A percentile compares a stretch with the other conserved stretches of the same genome.
phyloP scores from a whole-genome alignment of 345 rosid genomes.

The Nasturtium officinale region DNA sequence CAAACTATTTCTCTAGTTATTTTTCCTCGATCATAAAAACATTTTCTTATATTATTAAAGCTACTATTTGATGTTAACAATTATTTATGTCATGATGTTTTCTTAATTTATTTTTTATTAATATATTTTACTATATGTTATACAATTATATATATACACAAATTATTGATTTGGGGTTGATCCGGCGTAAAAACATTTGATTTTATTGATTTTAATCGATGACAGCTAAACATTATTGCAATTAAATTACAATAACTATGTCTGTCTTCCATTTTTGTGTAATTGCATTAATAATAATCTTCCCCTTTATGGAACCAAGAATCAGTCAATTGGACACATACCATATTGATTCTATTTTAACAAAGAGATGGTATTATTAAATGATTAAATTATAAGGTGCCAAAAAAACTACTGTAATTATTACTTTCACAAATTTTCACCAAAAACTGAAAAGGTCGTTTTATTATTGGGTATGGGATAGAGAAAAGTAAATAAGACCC shows the following conservation, averaged over 20 bases:
- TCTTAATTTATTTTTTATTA: too few relatives aligned
- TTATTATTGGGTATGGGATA: slow-evolving; percentile 4
- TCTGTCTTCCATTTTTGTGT: slow-evolving; percentile 34
- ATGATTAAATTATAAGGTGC: slow-evolving; percentile 14
- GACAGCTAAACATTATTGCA: slow-evolving; percentile 37
- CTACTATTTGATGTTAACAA: too few relatives aligned
- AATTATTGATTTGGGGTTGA: too few relatives aligned
- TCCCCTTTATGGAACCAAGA: slow-evolving; percentile 35
- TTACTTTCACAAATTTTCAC: background rate
- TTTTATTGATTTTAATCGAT: slow-evolving; percentile 10
- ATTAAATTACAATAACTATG: slow-evolving; percentile 33
- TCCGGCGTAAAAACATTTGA: too few relatives aligned
- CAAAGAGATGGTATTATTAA: slow-evolving; percentile 24
- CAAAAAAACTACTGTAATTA: slow-evolving; percentile 15
- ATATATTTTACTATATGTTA: too few relatives aligned
- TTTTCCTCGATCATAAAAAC: too few relatives aligned
- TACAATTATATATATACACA: too few relatives aligned
- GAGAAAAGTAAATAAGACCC: slow-evolving; percentile 31
- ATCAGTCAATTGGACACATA: slow-evolving; percentile 30
- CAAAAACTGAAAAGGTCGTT: slow-evolving; percentile 5
- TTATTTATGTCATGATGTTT: too few relatives aligned
- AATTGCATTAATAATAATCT: slow-evolving; percentile 36
- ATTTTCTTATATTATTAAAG: too few relatives aligned
- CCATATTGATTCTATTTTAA: background rate
- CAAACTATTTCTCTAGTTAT: too few relatives aligned